These are phyloP conservation scores for Salinomyces thailandicus DNA, from an alignment of 2,329 filamentous ascomycete genomes.

Conservation along the genomic window DNA sequence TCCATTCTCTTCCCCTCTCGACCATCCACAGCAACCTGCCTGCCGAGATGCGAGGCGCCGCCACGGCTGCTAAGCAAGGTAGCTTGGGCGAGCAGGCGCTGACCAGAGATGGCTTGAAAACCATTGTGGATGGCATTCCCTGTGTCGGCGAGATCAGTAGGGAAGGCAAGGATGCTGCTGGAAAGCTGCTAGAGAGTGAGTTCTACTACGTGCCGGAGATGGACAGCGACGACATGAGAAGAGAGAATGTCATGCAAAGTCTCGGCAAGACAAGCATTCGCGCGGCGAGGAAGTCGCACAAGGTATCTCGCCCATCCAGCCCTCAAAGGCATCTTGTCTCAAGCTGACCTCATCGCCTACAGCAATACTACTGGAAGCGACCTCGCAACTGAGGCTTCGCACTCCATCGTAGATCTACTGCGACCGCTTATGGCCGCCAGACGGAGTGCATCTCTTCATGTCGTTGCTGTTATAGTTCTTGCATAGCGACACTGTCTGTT, in stretches of 20 bases:
- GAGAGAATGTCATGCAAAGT: conserved; percentile 73
- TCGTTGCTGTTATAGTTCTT: conserved; percentile 1
- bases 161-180: conserved; percentile 90
- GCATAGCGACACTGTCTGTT: conserved; percentile 6
- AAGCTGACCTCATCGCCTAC: neutral
- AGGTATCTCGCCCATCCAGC: conserved; percentile 50
- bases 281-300: conserved; percentile 89
- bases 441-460: neutral
- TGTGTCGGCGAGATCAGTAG: conserved; percentile 84
- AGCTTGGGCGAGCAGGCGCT: conserved; percentile 30
- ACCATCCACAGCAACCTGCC: conserved; percentile 83
- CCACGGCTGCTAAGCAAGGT: conserved; percentile 23
- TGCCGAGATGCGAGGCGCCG: conserved; percentile 32
- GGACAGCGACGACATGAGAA: conserved; percentile 67
- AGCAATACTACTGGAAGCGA: conserved; percentile 66
- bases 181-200: conserved; percentile 86
- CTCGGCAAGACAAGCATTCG: conserved; percentile 81
- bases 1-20: conserved; percentile 84
- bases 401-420: neutral
- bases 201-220: conserved; percentile 92
- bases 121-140: conserved; percentile 59
- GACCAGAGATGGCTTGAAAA: conserved; percentile 53
- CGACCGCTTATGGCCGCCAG: neutral
- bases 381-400: conserved; percentile 32
- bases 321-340: neutral